Evolutionary conservation across 495 filamentous ascomycete genomes (phyloP).

Genomic region (Tetracladium setigerum): DNA sequence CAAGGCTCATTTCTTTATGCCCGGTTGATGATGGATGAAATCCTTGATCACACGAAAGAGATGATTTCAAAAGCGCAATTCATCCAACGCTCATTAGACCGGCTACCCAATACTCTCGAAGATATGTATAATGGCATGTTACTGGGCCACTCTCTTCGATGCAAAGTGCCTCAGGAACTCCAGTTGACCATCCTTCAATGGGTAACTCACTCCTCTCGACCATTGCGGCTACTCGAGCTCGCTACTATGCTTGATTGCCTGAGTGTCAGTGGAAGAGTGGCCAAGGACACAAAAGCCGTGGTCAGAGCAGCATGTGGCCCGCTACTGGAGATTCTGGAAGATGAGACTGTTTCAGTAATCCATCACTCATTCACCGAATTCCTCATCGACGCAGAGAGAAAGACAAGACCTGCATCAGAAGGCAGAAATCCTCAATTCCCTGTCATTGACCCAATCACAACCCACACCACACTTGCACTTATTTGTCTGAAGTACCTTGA

Average conservation of each 20-base stretch:
- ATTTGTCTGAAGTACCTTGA: constrained; percentile 19
- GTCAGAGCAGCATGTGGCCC: constrained; percentile 36
- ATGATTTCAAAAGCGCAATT: constrained; percentile 14
- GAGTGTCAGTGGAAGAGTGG: constrained; percentile 3
- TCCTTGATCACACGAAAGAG: constrained; percentile 20
- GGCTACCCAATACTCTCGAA: constrained; percentile 31
- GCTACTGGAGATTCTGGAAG: constrained; percentile 38
- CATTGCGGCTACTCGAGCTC: constrained; percentile 42
- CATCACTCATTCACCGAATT: constrained; percentile 52
- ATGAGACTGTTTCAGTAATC: constrained; percentile 41
- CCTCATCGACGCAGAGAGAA: constrained; percentile 24
- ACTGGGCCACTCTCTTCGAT: constrained; percentile 28
- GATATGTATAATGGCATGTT: constrained; percentile 40
- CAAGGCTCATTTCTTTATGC: constrained; percentile 40
- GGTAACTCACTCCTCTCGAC: constrained; percentile 41
- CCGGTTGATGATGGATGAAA: constrained; percentile 37
- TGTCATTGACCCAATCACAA: constrained; percentile 19
- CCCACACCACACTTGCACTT: constrained; percentile 22
- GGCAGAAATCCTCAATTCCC: constrained; percentile 16
- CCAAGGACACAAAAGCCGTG: constrained; percentile 21
- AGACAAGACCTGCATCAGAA: neutral
- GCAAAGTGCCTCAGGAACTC: constrained; percentile 28
- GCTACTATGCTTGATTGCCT: constrained; percentile 29
- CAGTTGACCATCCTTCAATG: constrained; percentile 39
- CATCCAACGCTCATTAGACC: neutral